Evolutionary conservation across 768 basidiomycete species (phyloP).

Genomic region (Cytidiella melzeri): DNA sequence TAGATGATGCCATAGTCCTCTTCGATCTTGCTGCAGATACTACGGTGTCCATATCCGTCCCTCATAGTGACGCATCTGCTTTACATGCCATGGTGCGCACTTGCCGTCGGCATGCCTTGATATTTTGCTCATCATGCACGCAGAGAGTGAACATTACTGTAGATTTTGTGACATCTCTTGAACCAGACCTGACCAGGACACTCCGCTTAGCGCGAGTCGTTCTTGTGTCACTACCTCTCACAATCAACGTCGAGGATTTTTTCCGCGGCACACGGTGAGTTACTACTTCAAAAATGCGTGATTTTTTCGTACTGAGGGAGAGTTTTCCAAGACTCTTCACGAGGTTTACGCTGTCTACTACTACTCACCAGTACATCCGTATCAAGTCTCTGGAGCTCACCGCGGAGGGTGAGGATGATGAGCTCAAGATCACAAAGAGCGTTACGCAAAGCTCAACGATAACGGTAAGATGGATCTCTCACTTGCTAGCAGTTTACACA

Average conservation of each 20-base stretch:
- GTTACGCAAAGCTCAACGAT: slow-evolving; percentile 39
- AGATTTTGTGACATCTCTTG: slow-evolving; percentile 57
- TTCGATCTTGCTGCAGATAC: slow-evolving; percentile 41
- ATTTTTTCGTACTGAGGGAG: not conserved
- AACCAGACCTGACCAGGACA: slow-evolving; percentile 47
- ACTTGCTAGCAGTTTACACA: not conserved
- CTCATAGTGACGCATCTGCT: slow-evolving; percentile 62
- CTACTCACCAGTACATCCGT: slow-evolving; percentile 73
- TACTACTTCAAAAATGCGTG: not conserved
- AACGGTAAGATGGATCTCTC: slow-evolving; percentile 31
- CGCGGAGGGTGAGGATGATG: slow-evolving; percentile 37
- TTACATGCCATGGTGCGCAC: slow-evolving; percentile 52
- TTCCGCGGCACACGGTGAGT: slow-evolving; percentile 79
- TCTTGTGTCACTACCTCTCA: slow-evolving; percentile 70
- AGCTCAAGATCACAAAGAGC: slow-evolving; percentile 47
- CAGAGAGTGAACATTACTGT: slow-evolving; percentile 67
- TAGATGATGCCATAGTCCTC: slow-evolving; percentile 41
- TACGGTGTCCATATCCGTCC: slow-evolving; percentile 45
- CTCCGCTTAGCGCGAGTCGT: slow-evolving; percentile 51
- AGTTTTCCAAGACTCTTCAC: slow-evolving; percentile 66
- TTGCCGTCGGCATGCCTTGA: not conserved
- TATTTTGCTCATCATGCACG: not conserved
- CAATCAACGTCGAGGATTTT: slow-evolving; percentile 95
- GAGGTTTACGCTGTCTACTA: slow-evolving; percentile 84
- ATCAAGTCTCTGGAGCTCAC: slow-evolving; percentile 54